Percentiles rank a stretch among this genome's conserved stretches.
These are phyloP conservation scores for Prunus mira DNA, from an alignment of 306 rosid genomes.

Conservation along the genomic window DNA sequence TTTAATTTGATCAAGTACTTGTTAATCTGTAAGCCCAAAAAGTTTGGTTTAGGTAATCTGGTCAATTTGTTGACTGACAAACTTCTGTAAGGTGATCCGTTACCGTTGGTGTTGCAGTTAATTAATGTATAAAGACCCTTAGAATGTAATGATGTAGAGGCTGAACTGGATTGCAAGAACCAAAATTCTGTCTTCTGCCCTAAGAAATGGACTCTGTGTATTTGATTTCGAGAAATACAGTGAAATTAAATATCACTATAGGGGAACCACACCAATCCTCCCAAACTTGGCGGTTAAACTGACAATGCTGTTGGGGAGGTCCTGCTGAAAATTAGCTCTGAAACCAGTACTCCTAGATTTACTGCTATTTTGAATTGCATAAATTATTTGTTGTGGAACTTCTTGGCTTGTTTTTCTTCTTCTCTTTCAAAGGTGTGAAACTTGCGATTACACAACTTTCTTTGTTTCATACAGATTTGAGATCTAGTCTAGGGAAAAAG, in stretches of 20 bases:
- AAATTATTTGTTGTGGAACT: not conserved
- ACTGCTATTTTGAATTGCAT: not conserved
- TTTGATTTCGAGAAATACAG: not conserved
- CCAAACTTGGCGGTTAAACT: too few relatives aligned
- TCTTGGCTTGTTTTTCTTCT: not conserved
- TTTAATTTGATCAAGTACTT: too few relatives aligned
- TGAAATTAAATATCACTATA: too few relatives aligned
- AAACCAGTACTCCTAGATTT: not conserved
- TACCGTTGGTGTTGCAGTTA: not conserved
- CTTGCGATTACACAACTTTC: not conserved
- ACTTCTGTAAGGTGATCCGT: not conserved
- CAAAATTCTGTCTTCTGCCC: not conserved
- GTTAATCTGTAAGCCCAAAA: not conserved
- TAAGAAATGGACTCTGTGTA: not conserved
- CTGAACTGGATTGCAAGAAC: not conserved
- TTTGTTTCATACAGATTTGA: slow-evolving; percentile 56
- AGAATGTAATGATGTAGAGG: not conserved
- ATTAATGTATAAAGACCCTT: not conserved
- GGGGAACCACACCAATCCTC: too few relatives aligned
- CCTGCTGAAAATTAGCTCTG: too few relatives aligned
- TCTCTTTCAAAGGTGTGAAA: not conserved
- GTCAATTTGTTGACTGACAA: not conserved
- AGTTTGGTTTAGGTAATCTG: not conserved
- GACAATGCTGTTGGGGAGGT: too few relatives aligned
- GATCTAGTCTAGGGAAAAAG: slow-evolving; percentile 73